phyloP scores from a whole-genome alignment of 2,329 filamentous ascomycete species.

The Exophiala spinifera region DNA sequence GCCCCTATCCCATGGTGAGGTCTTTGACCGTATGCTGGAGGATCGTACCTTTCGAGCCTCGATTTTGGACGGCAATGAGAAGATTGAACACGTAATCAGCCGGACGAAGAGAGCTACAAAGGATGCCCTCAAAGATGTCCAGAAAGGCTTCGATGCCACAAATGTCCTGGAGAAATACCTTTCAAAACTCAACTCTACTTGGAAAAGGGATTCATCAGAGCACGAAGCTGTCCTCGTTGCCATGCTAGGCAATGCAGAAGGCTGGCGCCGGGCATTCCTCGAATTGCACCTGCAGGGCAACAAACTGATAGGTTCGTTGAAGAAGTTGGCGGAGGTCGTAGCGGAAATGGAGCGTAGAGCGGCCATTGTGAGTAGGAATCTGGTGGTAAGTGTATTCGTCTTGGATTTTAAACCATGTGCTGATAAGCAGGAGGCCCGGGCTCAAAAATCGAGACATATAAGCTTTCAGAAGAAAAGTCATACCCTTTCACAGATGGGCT shows the following conservation, averaged over 20 bases:
- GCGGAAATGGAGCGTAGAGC: constrained; percentile 83
- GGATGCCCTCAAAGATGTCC: constrained; percentile 73
- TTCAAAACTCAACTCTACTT: constrained; percentile 59
- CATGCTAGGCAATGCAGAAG: constrained; percentile 89
- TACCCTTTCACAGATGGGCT: constrained; percentile 7
- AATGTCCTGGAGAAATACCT: constrained; percentile 76
- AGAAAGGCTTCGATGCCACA: constrained; percentile 72
- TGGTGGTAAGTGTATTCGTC: constrained; percentile 11
- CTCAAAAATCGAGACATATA: constrained; percentile 15
- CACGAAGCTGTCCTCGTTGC: constrained; percentile 75
- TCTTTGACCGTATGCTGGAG: constrained; percentile 84
- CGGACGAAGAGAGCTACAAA: constrained; percentile 73
- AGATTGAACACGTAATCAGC: constrained; percentile 84
- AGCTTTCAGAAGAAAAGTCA: constrained; percentile 12
- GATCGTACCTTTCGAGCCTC: constrained; percentile 77
- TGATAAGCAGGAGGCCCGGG: constrained; percentile 14
- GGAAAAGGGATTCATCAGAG: constrained; percentile 57
- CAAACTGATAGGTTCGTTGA: constrained; percentile 65
- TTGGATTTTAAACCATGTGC: neutral
- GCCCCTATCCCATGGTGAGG: constrained; percentile 74
- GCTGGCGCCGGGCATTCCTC: constrained; percentile 79
- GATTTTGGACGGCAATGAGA: constrained; percentile 82
- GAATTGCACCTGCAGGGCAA: constrained; percentile 71
- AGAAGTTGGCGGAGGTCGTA: constrained; percentile 71
- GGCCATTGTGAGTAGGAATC: constrained; percentile 69